phyloP scores from a whole-genome alignment of 177 flowering plant species.

The Vitis hybrid region DNA sequence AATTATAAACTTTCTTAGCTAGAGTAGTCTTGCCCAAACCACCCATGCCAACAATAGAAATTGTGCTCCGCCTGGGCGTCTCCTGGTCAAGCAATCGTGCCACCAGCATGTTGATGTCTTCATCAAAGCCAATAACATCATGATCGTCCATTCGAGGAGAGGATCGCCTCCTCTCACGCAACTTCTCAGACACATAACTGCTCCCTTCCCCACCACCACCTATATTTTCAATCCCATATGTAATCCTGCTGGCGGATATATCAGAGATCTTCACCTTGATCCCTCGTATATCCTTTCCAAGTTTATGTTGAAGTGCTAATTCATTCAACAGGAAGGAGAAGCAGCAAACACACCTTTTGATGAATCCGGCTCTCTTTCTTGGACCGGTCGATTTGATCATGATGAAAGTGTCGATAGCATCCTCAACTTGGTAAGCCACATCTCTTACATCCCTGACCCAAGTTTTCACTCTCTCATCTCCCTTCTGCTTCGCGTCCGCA shows the following conservation, averaged over 20 bases:
- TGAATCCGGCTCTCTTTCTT: neutral
- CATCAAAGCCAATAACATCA: neutral
- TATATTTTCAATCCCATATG: neutral
- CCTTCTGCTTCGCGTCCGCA: neutral
- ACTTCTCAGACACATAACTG: neutral
- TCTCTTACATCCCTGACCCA: neutral
- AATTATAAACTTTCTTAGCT: conserved; percentile 1
- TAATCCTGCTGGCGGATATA: neutral
- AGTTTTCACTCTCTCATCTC: neutral
- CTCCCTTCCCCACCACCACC: neutral
- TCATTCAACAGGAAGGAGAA: neutral
- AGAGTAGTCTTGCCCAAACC: conserved; percentile 7
- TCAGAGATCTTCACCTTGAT: neutral
- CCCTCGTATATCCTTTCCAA: neutral
- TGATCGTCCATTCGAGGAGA: neutral
- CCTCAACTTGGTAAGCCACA: conserved; percentile 4
- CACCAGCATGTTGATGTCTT: neutral
- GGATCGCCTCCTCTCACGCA: neutral
- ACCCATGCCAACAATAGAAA: conserved; percentile 3
- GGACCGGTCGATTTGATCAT: no score
- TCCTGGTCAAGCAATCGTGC: neutral
- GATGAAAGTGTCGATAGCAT: conserved; percentile 1
- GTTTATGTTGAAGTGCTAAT: neutral
- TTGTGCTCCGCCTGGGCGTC: neutral
- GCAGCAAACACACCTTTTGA: neutral